These are phyloP conservation scores for Candida namnaoensis DNA, from an alignment of 805 yeast genomes.

Conservation along the genomic window DNA sequence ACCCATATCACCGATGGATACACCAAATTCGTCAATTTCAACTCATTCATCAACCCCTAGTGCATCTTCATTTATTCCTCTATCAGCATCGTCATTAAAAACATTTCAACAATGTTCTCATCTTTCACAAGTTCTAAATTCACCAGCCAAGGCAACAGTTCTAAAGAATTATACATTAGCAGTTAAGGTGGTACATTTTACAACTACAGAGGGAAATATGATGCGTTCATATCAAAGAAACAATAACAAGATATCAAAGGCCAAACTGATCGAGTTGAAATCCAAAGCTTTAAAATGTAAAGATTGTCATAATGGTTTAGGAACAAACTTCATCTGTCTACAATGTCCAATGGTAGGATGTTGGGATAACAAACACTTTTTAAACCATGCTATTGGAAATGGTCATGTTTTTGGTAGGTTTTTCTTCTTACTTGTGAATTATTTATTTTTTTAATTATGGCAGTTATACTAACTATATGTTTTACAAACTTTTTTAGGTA, in stretches of 20 bases:
- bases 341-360: slow-evolving; percentile 79
- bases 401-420: slow-evolving; percentile 47
- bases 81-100: background rate
- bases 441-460: too few species aligned
- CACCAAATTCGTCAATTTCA: background rate
- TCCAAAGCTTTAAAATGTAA: slow-evolving; percentile 39
- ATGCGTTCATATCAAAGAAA: slow-evolving; percentile 2
- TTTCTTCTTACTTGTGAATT: background rate
- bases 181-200: slow-evolving; percentile 12
- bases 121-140: slow-evolving; percentile 15
- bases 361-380: slow-evolving; percentile 38
- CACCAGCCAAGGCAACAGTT: slow-evolving; percentile 17
- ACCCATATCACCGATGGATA: background rate
- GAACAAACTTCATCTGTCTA: slow-evolving; percentile 49
- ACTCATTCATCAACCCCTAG: too few species aligned
- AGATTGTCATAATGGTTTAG: slow-evolving; percentile 33
- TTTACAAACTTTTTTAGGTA: slow-evolving; percentile 15
- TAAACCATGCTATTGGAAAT: slow-evolving; percentile 32
- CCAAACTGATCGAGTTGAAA: slow-evolving; percentile 28
- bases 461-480: background rate
- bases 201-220: background rate
- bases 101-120: slow-evolving; percentile 16
- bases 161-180: slow-evolving; percentile 18
- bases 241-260: slow-evolving; percentile 4
- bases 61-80: background rate